A percentile compares a stretch with the other conserved stretches of the same genome.
phyloP scores from a whole-genome alignment of 2,329 filamentous ascomycete genomes.

The Westerdykella sp. region DNA sequence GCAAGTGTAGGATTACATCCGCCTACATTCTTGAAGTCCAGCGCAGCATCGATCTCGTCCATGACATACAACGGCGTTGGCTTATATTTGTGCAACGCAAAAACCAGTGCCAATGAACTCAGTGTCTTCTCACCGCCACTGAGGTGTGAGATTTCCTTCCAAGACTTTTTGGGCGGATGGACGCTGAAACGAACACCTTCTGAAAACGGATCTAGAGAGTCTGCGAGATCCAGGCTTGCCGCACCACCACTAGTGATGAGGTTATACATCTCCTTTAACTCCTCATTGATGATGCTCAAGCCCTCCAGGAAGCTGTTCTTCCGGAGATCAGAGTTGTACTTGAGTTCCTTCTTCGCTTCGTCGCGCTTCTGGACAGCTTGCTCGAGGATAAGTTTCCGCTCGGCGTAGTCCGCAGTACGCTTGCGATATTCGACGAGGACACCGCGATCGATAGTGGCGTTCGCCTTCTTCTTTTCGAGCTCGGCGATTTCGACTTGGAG shows the following conservation, averaged over 20 bases:
- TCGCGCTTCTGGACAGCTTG: constrained; percentile 73
- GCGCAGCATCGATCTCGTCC: constrained; percentile 97
- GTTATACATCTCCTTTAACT: constrained; percentile 99
- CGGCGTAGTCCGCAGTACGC: constrained; percentile 73
- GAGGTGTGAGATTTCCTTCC: constrained; percentile 98
- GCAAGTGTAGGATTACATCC: not conserved
- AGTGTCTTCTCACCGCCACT: constrained; percentile 97
- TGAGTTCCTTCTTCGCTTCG: constrained; percentile 82
- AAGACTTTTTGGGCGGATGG: constrained; percentile 99
- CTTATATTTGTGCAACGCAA: constrained; percentile 96
- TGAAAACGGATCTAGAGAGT: constrained; percentile 91
- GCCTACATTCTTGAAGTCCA: constrained; percentile 96
- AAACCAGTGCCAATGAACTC: constrained; percentile 88
- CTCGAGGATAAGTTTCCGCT: constrained; percentile 76
- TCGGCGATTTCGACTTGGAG: constrained; percentile 60
- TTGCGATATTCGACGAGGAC: constrained; percentile 86
- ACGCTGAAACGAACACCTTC: constrained; percentile 96
- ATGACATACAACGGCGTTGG: constrained; percentile 97
- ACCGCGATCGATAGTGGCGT: constrained; percentile 77
- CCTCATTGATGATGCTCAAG: constrained; percentile 86
- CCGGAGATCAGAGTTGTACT: constrained; percentile 59
- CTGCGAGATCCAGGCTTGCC: constrained; percentile 92
- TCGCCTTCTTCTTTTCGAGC: constrained; percentile 71
- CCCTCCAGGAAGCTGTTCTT: constrained; percentile 98
- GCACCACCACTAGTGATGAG: constrained; percentile 99